phyloP scores from a whole-genome alignment of 495 filamentous ascomycete species.

The Aspergillus baeticus region DNA sequence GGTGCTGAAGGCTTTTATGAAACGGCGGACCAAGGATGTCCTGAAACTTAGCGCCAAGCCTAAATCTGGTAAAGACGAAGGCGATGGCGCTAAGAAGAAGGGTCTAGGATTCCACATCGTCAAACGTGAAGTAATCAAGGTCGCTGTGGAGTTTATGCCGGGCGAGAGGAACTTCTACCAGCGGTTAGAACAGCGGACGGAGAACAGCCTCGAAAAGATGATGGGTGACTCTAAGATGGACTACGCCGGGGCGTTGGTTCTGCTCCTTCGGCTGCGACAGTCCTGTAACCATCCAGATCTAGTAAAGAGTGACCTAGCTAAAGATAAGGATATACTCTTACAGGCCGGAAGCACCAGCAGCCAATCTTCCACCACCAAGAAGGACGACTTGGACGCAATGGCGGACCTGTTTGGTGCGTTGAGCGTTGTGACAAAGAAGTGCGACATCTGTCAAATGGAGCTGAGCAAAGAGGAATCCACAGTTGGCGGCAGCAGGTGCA shows the following conservation, averaged over 20 bases:
- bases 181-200: slow-evolving; percentile 76
- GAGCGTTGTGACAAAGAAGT: slow-evolving; percentile 76
- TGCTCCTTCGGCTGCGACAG: slow-evolving; percentile 85
- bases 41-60: slow-evolving; percentile 78
- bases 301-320: slow-evolving; percentile 77
- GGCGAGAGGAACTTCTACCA: slow-evolving; percentile 84
- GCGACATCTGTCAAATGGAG: slow-evolving; percentile 81
- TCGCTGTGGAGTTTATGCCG: slow-evolving; percentile 74
- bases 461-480: slow-evolving; percentile 58
- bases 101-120: slow-evolving; percentile 76
- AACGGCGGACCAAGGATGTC: slow-evolving; percentile 92
- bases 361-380: slow-evolving; percentile 46
- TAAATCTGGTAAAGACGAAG: slow-evolving; percentile 58
- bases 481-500: slow-evolving; percentile 63
- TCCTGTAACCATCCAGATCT: slow-evolving; percentile 92
- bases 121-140: slow-evolving; percentile 78
- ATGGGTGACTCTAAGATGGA: slow-evolving; percentile 71
- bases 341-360: slow-evolving; percentile 52
- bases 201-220: slow-evolving; percentile 83
- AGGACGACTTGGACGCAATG: slow-evolving; percentile 73
- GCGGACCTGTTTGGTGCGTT: slow-evolving; percentile 83
- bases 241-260: slow-evolving; percentile 81
- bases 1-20: slow-evolving; percentile 91
- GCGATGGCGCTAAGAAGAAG: slow-evolving; percentile 48
- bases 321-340: slow-evolving; percentile 79